phyloP scores from a whole-genome alignment of 1,284 basidiomycete species.

The Inonotus hispidus region DNA sequence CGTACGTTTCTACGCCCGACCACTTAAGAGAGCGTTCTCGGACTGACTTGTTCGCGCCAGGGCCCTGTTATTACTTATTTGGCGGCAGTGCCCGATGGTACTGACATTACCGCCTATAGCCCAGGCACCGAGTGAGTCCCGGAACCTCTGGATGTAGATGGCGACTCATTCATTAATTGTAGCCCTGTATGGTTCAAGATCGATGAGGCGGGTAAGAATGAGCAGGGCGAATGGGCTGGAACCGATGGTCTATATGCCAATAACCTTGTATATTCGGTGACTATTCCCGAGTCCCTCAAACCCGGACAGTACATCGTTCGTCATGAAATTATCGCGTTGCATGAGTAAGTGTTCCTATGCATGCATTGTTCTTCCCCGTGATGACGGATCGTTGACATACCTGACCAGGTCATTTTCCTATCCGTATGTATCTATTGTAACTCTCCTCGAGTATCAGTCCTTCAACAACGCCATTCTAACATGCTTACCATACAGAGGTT shows the following conservation, averaged over 20 bases:
- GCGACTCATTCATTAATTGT: not conserved
- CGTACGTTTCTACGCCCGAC: conserved; percentile 19
- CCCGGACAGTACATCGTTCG: conserved; percentile 46
- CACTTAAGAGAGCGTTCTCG: not conserved
- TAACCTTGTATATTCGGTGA: conserved; percentile 40
- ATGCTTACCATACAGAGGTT: conserved; percentile 26
- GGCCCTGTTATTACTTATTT: conserved; percentile 46
- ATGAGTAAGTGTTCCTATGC: conserved; percentile 7
- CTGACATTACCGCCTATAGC: conserved; percentile 39
- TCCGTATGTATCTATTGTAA: not conserved
- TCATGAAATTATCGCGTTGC: conserved; percentile 35
- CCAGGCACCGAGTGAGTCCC: conserved; percentile 35
- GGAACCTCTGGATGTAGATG: not conserved
- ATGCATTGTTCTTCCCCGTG: not conserved
- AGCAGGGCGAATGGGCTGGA: conserved; percentile 40
- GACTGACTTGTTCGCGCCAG: conserved; percentile 21
- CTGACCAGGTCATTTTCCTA: not conserved
- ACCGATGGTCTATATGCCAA: conserved; percentile 35
- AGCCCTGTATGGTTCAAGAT: conserved; percentile 48
- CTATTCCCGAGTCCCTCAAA: conserved; percentile 38
- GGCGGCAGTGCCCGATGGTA: conserved; percentile 35
- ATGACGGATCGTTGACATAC: not conserved
- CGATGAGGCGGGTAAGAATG: conserved; percentile 37
- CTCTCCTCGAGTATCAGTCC: too few relatives aligned
- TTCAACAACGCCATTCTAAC: not conserved